Evolutionary conservation across 176 grass and related monocot species (phyloP), one percentile per base, ranked within the genome.

Genomic region (Avena insularis): DNA sequence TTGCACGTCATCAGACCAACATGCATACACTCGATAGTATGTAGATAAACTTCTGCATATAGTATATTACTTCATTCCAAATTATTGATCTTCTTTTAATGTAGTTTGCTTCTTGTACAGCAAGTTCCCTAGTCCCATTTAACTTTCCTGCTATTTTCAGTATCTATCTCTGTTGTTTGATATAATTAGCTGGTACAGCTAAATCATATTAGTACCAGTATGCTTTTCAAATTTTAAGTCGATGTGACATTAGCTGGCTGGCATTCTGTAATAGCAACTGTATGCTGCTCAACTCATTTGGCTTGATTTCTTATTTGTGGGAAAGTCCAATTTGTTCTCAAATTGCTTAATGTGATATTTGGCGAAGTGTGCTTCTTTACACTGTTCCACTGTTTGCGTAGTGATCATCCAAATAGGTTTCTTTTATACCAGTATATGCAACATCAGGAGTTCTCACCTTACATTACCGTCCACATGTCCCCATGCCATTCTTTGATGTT

Each of bases 221-320:
- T 60, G 12, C 25, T 58, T 60, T 11, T 70, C 3, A 47, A 20
- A 70, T 2, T 71, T 71, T 86, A 60, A 16, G 16, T 71, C 16
- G 16, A 29, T 20, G 40, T 7, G 1, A 16, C 54, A 9, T 35
- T n/a, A 25, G 45, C 27, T 62, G 43, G 55, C 9, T 8, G 6
- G 53, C 57, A 63, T 47, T 63, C 56, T 65, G 45, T 29, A n/a
- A 62, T 23, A 77, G 11, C 15, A 47, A 21, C 10, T n/a, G 67
- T 60, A 19, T 71, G 55, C 54, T 31, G 6, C 70, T 87, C 20
- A 74, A 56, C 29, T 38, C 6, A 31, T 87, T 57, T 82, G 19
- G 3, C 66, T 83, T 5, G 2, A 33, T 21, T 61, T 86, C 11
- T 53, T 8, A 12, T 90, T 54, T 3, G 5, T 65, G 19, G 27